phyloP scores from a whole-genome alignment of 345 rosid genomes.

The Acer saccharum region DNA sequence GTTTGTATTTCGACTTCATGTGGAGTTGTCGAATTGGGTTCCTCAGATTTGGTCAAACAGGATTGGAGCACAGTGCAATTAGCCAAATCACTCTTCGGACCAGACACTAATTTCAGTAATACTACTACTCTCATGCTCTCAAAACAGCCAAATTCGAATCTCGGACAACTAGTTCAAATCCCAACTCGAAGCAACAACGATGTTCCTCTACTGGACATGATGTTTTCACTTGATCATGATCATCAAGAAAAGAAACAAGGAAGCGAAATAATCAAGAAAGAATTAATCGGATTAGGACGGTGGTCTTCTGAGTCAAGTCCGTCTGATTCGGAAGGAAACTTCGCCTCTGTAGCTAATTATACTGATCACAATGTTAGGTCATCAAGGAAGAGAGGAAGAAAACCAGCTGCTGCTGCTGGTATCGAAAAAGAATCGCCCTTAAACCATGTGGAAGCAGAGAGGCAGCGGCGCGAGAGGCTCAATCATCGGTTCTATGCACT shows the following conservation, averaged over 20 bases:
- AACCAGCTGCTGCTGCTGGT: conserved; percentile 19
- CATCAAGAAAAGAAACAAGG: conserved; percentile 6
- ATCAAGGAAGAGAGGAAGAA: conserved; percentile 38
- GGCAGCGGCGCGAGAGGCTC: conserved; percentile 79
- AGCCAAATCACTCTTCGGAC: conserved; percentile 38
- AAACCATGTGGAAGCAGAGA: conserved; percentile 82
- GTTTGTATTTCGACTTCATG: conserved; percentile 42
- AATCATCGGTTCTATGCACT: conserved; percentile 76
- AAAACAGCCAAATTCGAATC: conserved; percentile 11
- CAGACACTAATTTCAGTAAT: conserved; percentile 8
- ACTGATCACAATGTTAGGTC: conserved; percentile 11
- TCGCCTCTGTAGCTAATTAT: not conserved
- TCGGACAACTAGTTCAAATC: not conserved
- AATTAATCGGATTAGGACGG: conserved; percentile 19
- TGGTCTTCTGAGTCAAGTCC: conserved; percentile 46
- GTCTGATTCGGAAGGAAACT: conserved; percentile 31
- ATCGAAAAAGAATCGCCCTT: conserved; percentile 39
- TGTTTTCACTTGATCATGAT: conserved; percentile 17
- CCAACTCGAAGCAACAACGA: not conserved
- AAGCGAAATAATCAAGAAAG: conserved; percentile 21
- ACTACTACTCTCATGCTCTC: not conserved
- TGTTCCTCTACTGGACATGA: conserved; percentile 27
- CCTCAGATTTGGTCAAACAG: conserved; percentile 35
- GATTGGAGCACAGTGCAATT: conserved; percentile 42
- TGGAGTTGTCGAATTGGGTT: conserved; percentile 66